phyloP scores from a whole-genome alignment of 177 flowering plant genomes.

The Vitis hybrid region DNA sequence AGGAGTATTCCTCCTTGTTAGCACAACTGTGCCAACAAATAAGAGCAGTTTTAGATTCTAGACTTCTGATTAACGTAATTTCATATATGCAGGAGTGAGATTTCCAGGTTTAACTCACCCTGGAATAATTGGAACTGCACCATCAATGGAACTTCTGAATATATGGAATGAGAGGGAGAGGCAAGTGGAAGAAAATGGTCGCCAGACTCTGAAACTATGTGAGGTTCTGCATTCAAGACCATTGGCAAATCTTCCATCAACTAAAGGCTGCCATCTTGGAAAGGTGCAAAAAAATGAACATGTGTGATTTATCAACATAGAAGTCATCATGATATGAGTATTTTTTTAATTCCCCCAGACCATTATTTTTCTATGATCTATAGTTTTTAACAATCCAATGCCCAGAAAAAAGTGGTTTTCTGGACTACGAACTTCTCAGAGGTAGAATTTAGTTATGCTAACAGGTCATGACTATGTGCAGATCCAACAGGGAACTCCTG shows the following conservation, averaged over 20 bases:
- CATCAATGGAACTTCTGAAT: conserved; percentile 78
- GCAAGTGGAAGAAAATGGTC: conserved; percentile 69
- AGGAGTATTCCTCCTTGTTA: no score
- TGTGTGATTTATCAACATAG: background rate
- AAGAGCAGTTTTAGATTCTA: no score
- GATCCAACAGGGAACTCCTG: conserved; percentile 64
- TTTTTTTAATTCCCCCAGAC: no score
- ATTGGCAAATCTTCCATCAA: conserved; percentile 78
- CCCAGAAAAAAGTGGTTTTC: no score
- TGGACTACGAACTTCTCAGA: no score
- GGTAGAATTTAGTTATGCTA: no score
- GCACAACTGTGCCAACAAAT: no score
- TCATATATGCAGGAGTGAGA: conserved; percentile 59
- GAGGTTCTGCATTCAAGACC: conserved; percentile 88
- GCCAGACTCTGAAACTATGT: conserved; percentile 57
- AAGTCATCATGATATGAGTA: no score
- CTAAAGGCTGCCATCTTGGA: conserved; percentile 81
- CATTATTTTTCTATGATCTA: no score
- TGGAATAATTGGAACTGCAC: conserved; percentile 92
- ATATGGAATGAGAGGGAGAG: conserved; percentile 88
- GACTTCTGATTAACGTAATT: background rate
- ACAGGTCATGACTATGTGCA: conserved; percentile 20
- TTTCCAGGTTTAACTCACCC: conserved; percentile 94
- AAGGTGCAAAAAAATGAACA: conserved; percentile 38
- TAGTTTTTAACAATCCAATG: no score